Evolutionary conservation across 1,139 yeast species (phyloP), one percentile per base, ranked within the genome.

Genomic region (Meyerozyma elateridarum): DNA sequence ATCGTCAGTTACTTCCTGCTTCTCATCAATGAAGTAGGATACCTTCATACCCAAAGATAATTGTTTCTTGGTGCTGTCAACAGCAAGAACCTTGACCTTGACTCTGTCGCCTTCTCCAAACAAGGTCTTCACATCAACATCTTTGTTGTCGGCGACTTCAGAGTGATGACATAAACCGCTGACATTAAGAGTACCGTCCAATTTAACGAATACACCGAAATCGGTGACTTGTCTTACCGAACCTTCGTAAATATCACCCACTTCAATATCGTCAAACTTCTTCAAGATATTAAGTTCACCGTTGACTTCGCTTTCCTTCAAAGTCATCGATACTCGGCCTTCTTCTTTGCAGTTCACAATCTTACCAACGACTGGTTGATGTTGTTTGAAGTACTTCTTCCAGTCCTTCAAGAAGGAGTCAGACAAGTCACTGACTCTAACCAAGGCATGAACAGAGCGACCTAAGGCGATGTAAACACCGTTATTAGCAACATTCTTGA

Each of bases 21-120:
- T 57, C 13, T 53, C 70, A 15, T 57, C 66, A 15, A 67, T 68
- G 56, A 91, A 89, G 59, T 82, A 87, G 4, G 95, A 85, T 2
- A 96, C 96, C 63, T 88, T 91, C 88, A 89, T 80, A 42, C 97
- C 96, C 38, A 89, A 72, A 1, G 95, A 80, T 28, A 89, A 54
- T 52, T 84, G 88, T 41, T 78, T 79, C 69, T 83, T 87, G 13
- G 65, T 76, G 4, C 49, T 38, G 49, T 85, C 80, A 29, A 81
- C 68, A 29, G 67, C 70, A 46, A 89, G 65, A 21, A 91, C 68
- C 61, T 81, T 83, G 26, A 85, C 94, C 61, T 85, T 85, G 28
- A 89, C 96, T 42, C 84, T 71, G 54, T 89, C 96, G 42, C 96
- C 96, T 49, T 78, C 85, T 34, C 84, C 80, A 56, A 89, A 88